Evolutionary conservation across 768 basidiomycete genomes (phyloP), one percentile per base, ranked within the genome.

Genomic region (Naganishia vaughanmartiniae): DNA sequence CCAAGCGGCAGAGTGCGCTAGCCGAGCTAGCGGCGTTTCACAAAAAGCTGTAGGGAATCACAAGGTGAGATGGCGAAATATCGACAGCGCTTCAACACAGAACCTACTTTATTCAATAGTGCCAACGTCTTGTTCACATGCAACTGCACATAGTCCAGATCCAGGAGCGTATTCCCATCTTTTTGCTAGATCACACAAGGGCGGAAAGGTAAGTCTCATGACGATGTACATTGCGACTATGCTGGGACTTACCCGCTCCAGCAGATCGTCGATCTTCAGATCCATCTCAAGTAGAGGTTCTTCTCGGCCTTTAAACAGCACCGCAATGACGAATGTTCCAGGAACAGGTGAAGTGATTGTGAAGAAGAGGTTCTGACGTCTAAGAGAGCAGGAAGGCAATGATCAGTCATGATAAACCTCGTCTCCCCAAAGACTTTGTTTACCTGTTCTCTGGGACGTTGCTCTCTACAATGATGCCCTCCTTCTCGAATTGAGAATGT

Each of bases 261-360:
- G 83, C 73, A 98, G 82, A 83, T 99, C 95, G 81, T 99, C 95
- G 76, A 98, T 96, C 84, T 97, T 97, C 66, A 98, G 86, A 83
- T 96, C 93, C 96, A 98, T 98, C 85, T 99, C 96, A 45, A 98
- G 86, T 76, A 99, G 98, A 21, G 96, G 95, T 84, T 97, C 97
- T 78, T 99, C 96, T 24, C 96, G 87, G 51, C 96, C 96, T 82
- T 96, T 97, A 84, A 98, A 99, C 82, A 98, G 95, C 65, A 99
- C 84, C 4, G 95, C 96, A 74, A 99, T 99, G 81, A 99, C 94
- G 82, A 97, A 99, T 11, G 96, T 96, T 56, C 96, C 96, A 0
- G 96, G 95, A 10, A 92, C 91, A 1, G 96, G 96, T 39, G 94
- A 97, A 31, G 91, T 94, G 80, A 99, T 93, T 78, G 94, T 97